Base-by-base conservation (phyloP, 2,329 filamentous ascomycete genomes). In the Exophiala lecanii-corni region DNA sequence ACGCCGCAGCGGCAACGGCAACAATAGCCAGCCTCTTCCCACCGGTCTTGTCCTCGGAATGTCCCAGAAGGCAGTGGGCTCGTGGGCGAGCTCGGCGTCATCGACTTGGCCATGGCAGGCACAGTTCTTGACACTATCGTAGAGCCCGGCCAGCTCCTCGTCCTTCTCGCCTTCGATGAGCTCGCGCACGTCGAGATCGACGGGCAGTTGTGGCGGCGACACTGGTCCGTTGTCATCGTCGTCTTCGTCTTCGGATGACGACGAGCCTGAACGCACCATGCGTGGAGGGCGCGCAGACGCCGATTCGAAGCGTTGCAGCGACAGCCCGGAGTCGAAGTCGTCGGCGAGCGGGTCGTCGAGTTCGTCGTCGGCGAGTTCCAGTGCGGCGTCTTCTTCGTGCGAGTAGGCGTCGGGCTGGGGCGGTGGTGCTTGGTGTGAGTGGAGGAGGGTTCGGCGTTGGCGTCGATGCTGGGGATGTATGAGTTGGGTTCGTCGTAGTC, bases 351-450 rank as follows among this genome's bases (percentile, higher is more conserved):
- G 10, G 23, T 51, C 39, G 13, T 45, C 43, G 18, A 43, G 33
- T 18, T 48, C 43, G 33, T 54, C 49, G 28, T 51, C 51, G 4
- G 37, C 46, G 6, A 46, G 20, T 32, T 47, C 49, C 10, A 45
- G 33, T 20, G 36, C 43, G 2, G 41, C 51, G 19, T 54, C 51
- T 17, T 52, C 51, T 28, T 50, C 46, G 26, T 55, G 42, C 9
- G 39, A 47, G 12, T 53, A 50, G 10, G 41, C 30, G 28, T 53
- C 50, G 36, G 43, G 47, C 9, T 39, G 17, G 23, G 12, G 23
- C n/a, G n/a, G n/a, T n/a, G n/a, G n/a, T n/a, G n/a, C n/a, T n/a
- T n/a, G n/a, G n/a, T n/a, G n/a, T n/a, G n/a, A n/a, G n/a, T n/a
- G n/a, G n/a, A n/a, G n/a, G n/a, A n/a, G n/a, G 7, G 33, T 35